Conservation (phyloP, 139 green algal genomes). For the Tetradesmus lagerheimii region DNA sequence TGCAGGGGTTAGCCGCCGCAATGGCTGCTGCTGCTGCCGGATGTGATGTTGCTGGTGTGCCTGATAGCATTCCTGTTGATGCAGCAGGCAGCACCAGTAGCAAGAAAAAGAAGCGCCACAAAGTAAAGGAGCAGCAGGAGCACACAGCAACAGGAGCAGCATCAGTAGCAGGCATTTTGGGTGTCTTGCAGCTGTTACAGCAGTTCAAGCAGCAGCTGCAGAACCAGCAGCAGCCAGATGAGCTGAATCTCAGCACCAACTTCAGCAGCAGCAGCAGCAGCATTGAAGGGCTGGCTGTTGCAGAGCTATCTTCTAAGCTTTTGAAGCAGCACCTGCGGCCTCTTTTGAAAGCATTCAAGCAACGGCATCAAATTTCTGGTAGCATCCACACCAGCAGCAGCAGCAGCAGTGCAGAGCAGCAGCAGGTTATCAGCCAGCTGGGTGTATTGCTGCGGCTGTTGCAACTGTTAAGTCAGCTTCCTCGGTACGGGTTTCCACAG, state of each 20-base stretch:
- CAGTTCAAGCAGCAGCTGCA: slow-evolving; percentile 23
- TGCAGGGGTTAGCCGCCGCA: neutral
- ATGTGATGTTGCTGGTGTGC: no score
- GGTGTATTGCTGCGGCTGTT: neutral
- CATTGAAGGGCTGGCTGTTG: neutral
- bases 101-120: neutral
- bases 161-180: neutral
- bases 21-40: neutral
- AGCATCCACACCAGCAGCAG: neutral
- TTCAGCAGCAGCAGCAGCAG: neutral
- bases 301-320: neutral
- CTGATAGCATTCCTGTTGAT: neutral
- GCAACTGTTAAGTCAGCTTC: neutral
- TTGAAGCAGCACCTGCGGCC: neutral
- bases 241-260: neutral
- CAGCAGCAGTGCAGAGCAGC: neutral
- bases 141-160: neutral
- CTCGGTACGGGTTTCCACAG: neutral
- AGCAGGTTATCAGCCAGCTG: slow-evolving; percentile 12
- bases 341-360: neutral
- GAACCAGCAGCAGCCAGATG: neutral
- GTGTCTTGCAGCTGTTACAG: neutral
- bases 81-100: slow-evolving; percentile 10
- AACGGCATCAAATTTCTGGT: neutral
- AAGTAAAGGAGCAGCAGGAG: neutral